Evolutionary conservation across 2,329 filamentous ascomycete genomes (phyloP).

Genomic region (Cercospora sp.): DNA sequence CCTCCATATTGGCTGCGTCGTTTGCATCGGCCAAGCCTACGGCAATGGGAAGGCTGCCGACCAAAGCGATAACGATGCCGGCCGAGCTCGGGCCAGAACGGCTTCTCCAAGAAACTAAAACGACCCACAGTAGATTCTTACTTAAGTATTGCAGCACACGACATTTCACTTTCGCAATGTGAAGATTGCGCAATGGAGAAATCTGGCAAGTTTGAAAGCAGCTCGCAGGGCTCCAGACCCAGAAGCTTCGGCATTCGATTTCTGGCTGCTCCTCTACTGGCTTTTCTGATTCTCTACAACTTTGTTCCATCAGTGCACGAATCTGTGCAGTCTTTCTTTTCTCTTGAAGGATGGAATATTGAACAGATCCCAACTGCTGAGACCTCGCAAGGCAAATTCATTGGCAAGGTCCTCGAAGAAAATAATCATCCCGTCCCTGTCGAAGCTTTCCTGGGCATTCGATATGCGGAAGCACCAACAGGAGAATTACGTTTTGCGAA

Average conservation of each 20-base stretch:
- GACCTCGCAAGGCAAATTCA: slow-evolving; percentile 27
- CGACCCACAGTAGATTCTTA: neutral
- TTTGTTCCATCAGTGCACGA: slow-evolving; percentile 23
- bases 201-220: slow-evolving; percentile 2
- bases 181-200: slow-evolving; percentile 9
- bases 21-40: slow-evolving; percentile 2
- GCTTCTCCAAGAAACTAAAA: slow-evolving; percentile 3
- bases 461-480: slow-evolving; percentile 44
- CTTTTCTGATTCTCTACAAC: slow-evolving; percentile 27
- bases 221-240: neutral
- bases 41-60: slow-evolving; percentile 4
- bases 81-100: slow-evolving; percentile 2
- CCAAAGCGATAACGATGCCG: slow-evolving; percentile 2
- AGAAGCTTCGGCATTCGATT: slow-evolving; percentile 11
- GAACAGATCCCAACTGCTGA: slow-evolving; percentile 22
- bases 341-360: slow-evolving; percentile 20
- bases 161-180: neutral
- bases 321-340: slow-evolving; percentile 26
- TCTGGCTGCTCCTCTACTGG: slow-evolving; percentile 23
- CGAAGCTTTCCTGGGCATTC: slow-evolving; percentile 48
- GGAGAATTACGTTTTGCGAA: slow-evolving; percentile 56
- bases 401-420: slow-evolving; percentile 27
- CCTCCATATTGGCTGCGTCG: neutral
- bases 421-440: slow-evolving; percentile 28
- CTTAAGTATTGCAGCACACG: slow-evolving; percentile 5